Percentiles rank a stretch among this genome's conserved stretches.
Evolutionary conservation across 2,329 filamentous ascomycete species (phyloP).

Genomic region (Zymoseptoria passerinii): DNA sequence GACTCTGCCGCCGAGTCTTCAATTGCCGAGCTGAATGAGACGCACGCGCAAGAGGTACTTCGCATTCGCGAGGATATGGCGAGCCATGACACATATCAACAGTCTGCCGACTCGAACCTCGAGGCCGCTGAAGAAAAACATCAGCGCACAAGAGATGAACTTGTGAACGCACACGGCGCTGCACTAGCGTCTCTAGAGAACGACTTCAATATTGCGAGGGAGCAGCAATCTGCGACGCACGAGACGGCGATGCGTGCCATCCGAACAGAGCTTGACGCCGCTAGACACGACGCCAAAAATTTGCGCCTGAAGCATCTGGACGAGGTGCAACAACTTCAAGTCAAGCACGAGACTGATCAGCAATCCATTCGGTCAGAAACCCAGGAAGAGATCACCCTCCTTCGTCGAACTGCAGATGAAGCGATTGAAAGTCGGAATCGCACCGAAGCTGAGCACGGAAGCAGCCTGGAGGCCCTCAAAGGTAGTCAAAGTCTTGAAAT

Average conservation of each 20-base stretch:
- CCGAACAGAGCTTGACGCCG: background rate
- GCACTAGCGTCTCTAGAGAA: background rate
- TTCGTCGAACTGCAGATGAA: slow-evolving; percentile 4
- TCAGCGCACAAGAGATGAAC: slow-evolving; percentile 1
- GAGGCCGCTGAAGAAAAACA: background rate
- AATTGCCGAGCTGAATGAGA: background rate
- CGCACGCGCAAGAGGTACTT: background rate
- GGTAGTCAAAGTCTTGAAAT: slow-evolving; percentile 2
- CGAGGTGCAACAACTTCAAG: slow-evolving; percentile 6
- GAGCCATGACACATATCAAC: no score
- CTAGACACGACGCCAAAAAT: background rate
- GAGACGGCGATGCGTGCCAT: slow-evolving; percentile 2
- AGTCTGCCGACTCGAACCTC: background rate
- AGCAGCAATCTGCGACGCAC: slow-evolving; percentile 1
- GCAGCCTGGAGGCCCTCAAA: slow-evolving; percentile 6
- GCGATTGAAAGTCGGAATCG: slow-evolving; percentile 3
- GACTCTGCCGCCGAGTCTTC: background rate
- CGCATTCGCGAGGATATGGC: background rate
- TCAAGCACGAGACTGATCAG: slow-evolving; percentile 8
- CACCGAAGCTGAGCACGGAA: slow-evolving; percentile 4
- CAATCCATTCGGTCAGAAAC: slow-evolving; percentile 1
- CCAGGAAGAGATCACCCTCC: slow-evolving; percentile 2
- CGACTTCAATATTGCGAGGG: background rate
- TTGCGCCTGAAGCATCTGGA: background rate
- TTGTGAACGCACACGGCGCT: slow-evolving; percentile 3